Percentiles rank a stretch among this genome's conserved stretches.
phyloP scores from a whole-genome alignment of 495 filamentous ascomycete species.

The Daldinia bambusicola region DNA sequence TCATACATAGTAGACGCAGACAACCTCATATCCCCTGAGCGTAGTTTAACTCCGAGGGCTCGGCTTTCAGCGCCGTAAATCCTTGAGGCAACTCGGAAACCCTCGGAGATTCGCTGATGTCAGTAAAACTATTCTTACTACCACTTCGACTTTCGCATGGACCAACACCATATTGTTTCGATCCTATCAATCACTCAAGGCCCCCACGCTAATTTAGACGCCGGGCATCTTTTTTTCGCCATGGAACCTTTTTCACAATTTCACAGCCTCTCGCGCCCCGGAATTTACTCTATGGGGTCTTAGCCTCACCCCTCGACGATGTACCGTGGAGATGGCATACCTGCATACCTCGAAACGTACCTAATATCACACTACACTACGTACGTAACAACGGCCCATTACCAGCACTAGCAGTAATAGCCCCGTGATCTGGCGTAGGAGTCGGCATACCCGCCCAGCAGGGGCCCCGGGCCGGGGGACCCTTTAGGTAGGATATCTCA shows the following conservation, averaged over 20 bases:
- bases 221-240: too few relatives aligned
- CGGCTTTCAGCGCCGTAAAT: neutral
- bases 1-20: too few relatives aligned
- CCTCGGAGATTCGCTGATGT: slow-evolving; percentile 8
- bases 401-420: neutral
- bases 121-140: slow-evolving; percentile 1
- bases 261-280: neutral
- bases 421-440: slow-evolving; percentile 21
- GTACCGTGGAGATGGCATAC: too few relatives aligned
- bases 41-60: slow-evolving; percentile 6
- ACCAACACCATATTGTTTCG: neutral
- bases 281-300: neutral
- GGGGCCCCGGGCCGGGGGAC: neutral
- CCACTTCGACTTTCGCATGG: neutral
- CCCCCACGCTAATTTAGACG: slow-evolving; percentile 9
- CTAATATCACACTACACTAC: neutral
- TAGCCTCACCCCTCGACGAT: neutral
- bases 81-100: neutral
- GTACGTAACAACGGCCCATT: neutral
- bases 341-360: too few relatives aligned
- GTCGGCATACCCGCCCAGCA: slow-evolving; percentile 13
- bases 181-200: neutral
- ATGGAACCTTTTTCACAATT: neutral
- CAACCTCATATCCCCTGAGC: neutral
- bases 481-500: neutral